These are phyloP conservation scores for Ustilago shanxiensis DNA, from an alignment of 1,284 basidiomycete genomes.

Conservation along the genomic window DNA sequence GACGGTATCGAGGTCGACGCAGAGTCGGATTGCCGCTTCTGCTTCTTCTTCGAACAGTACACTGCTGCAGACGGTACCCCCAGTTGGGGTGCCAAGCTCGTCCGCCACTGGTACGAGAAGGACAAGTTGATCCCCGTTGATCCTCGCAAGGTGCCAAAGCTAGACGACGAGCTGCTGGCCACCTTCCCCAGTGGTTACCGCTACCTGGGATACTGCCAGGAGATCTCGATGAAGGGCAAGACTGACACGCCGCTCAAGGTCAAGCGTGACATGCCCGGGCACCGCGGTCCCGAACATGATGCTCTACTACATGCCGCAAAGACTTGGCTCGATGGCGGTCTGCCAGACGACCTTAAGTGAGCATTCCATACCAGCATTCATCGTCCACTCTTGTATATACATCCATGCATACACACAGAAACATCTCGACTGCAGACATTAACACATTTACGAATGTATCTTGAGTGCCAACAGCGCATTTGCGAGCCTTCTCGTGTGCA, in stretches of 20 bases:
- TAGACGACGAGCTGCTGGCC: slow-evolving; percentile 60
- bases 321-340: slow-evolving; percentile 32
- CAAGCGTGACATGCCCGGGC: slow-evolving; percentile 20
- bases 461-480: too few relatives aligned
- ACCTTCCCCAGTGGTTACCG: slow-evolving; percentile 62
- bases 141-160: slow-evolving; percentile 56
- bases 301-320: slow-evolving; percentile 16
- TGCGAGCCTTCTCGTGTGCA: too few relatives aligned
- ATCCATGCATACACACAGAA: too few relatives aligned
- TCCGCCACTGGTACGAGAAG: slow-evolving; percentile 64
- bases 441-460: too few relatives aligned
- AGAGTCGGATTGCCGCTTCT: slow-evolving; percentile 66
- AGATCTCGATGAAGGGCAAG: slow-evolving; percentile 15
- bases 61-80: slow-evolving; percentile 1
- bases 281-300: slow-evolving; percentile 16
- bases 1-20: slow-evolving; percentile 63
- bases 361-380: too few relatives aligned
- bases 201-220: slow-evolving; percentile 27
- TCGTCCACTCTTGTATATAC: too few relatives aligned
- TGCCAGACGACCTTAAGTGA: slow-evolving; percentile 16
- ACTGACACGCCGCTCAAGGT: slow-evolving; percentile 20
- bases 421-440: too few relatives aligned
- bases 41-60: slow-evolving; percentile 62
- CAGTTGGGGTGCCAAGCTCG: slow-evolving; percentile 3
- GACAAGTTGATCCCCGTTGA: slow-evolving; percentile 65